phyloP scores from a whole-genome alignment of 2,329 filamentous ascomycete species.

The Mycosphaerella arachidis region DNA sequence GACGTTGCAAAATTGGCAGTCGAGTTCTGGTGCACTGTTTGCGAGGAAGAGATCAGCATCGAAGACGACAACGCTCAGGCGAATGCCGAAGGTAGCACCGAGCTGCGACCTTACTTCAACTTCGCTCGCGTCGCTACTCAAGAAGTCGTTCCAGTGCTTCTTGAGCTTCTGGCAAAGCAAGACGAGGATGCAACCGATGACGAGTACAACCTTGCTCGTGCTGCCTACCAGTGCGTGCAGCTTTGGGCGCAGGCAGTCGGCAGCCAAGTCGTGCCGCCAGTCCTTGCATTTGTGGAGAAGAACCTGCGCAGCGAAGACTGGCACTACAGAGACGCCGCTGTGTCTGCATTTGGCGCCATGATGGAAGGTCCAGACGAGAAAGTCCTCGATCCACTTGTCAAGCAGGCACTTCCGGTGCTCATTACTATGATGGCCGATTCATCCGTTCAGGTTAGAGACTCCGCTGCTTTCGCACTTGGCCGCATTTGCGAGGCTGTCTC shows the following conservation, averaged over 20 bases:
- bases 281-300: slow-evolving; percentile 84
- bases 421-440: slow-evolving; percentile 90
- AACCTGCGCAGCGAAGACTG: slow-evolving; percentile 89
- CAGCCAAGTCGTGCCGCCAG: slow-evolving; percentile 75
- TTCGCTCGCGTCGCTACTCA: slow-evolving; percentile 88
- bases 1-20: slow-evolving; percentile 97
- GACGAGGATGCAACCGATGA: slow-evolving; percentile 96
- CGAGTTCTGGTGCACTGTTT: slow-evolving; percentile 99
- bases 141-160: slow-evolving; percentile 88
- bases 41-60: slow-evolving; percentile 95
- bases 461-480: slow-evolving; percentile 89
- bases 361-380: slow-evolving; percentile 97
- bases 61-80: slow-evolving; percentile 88
- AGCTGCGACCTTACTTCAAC: slow-evolving; percentile 90
- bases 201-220: slow-evolving; percentile 94
- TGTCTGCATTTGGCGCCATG: slow-evolving; percentile 95
- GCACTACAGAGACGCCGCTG: slow-evolving; percentile 90
- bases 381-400: slow-evolving; percentile 86
- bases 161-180: slow-evolving; percentile 88
- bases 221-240: slow-evolving; percentile 93
- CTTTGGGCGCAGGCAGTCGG: slow-evolving; percentile 92
- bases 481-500: slow-evolving; percentile 93
- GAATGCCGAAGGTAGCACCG: slow-evolving; percentile 67
- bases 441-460: slow-evolving; percentile 88
- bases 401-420: slow-evolving; percentile 86